Percentiles rank a stretch among this genome's conserved stretches.
Conservation (phyloP, 805 yeast species). For the Wickerhamiella australiensis region DNA sequence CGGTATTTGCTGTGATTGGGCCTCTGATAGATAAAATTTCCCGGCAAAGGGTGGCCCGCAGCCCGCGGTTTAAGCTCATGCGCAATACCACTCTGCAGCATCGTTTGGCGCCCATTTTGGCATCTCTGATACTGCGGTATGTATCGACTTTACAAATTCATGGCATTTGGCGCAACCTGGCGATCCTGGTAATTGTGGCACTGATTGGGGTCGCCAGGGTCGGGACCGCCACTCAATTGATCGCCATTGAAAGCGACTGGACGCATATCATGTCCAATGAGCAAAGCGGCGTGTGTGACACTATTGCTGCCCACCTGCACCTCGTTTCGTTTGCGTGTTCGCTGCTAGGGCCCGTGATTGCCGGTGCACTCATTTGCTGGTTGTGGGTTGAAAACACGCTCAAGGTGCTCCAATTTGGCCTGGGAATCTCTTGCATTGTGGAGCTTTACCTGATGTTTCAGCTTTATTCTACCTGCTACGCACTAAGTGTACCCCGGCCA, state of each 20-base stretch:
- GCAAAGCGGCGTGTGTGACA: constrained; percentile 17
- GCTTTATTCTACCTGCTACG: constrained; percentile 22
- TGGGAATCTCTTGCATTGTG: constrained; percentile 14
- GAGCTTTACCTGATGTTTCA: constrained; percentile 18
- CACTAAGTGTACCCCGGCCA: constrained; percentile 20
- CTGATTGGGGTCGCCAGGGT: constrained; percentile 3
- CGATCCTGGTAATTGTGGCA: neutral
- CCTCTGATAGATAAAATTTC: constrained; percentile 5
- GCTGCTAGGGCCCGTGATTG: constrained; percentile 14
- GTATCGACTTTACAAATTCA: neutral
- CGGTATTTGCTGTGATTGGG: constrained; percentile 4
- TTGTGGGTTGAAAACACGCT: constrained; percentile 10
- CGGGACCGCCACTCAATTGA: constrained; percentile 7
- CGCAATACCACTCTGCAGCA: constrained; percentile 4
- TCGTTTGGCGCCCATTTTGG: constrained; percentile 1
- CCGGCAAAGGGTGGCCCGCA: constrained; percentile 4
- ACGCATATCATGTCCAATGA: constrained; percentile 21
- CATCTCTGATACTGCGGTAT: neutral
- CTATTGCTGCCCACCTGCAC: constrained; percentile 14
- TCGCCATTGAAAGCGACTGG: constrained; percentile 21
- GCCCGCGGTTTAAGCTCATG: constrained; percentile 8
- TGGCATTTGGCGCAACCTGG: neutral
- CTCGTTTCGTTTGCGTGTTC: constrained; percentile 13
- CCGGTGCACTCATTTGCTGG: constrained; percentile 11
- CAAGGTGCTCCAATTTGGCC: constrained; percentile 12